Evolutionary conservation across 164 flowering plant species (phyloP).

Genomic region (Macadamia integrifolia): DNA sequence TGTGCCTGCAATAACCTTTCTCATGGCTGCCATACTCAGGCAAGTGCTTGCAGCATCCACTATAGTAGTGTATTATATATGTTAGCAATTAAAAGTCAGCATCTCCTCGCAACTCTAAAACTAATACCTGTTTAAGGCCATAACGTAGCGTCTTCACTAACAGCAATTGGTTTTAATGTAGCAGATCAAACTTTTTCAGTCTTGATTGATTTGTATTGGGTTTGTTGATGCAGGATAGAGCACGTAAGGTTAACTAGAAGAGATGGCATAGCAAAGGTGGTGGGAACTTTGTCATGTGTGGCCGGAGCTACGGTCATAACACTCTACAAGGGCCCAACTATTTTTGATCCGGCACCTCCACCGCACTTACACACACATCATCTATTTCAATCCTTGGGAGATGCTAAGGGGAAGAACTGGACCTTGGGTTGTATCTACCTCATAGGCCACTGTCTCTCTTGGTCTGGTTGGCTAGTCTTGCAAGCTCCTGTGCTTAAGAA

Average conservation of each 20-base stretch:
- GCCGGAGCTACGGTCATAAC: constrained; percentile 93
- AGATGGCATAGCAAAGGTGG: constrained; percentile 78
- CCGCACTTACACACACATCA: constrained; percentile 24
- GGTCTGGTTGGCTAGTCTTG: constrained; percentile 96
- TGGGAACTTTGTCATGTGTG: constrained; percentile 70
- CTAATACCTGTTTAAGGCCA: not conserved
- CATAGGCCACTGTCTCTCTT: constrained; percentile 91
- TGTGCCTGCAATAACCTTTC: constrained; percentile 96
- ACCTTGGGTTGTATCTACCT: constrained; percentile 84
- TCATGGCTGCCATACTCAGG: constrained; percentile 94
- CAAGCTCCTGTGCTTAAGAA: constrained; percentile 93
- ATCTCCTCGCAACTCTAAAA: not conserved
- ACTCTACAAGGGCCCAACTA: constrained; percentile 83
- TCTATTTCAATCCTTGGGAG: constrained; percentile 42
- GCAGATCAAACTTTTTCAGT: too few species aligned
- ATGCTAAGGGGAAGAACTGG: constrained; percentile 83
- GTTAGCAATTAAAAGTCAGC: too few species aligned
- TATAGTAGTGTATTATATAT: too few species aligned
- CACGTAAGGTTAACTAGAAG: constrained; percentile 66
- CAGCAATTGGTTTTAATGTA: too few species aligned
- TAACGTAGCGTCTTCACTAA: too few species aligned
- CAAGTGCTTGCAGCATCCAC: constrained; percentile 11
- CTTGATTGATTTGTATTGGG: not conserved
- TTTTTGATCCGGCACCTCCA: constrained; percentile 42
- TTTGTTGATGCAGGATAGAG: constrained; percentile 60